A percentile compares a stretch with the other conserved stretches of the same genome.
Evolutionary conservation across 352 stramenopile genomes (phyloP).

Genomic region (Phytopythium sindhum): DNA sequence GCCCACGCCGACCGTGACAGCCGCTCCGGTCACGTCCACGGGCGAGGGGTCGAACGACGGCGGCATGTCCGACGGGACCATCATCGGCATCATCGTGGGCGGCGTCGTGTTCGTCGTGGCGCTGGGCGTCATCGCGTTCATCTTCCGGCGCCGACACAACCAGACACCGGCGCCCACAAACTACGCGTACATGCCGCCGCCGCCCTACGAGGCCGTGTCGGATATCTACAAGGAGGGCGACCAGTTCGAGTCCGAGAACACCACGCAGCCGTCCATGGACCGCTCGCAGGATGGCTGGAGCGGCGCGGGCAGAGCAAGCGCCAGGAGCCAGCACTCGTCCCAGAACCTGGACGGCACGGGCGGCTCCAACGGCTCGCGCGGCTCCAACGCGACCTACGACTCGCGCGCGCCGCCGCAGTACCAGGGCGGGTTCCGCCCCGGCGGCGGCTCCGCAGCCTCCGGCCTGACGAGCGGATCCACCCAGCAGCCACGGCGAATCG

Average conservation of each 20-base stretch:
- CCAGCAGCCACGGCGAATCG: constrained; percentile 31
- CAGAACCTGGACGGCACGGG: constrained; percentile 38
- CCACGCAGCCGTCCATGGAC: constrained; percentile 9
- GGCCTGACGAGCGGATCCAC: constrained; percentile 2
- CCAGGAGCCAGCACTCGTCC: constrained; percentile 13
- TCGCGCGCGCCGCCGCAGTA: constrained; percentile 16
- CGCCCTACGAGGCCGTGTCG: constrained; percentile 42
- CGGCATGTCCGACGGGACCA: constrained; percentile 39
- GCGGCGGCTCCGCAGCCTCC: constrained; percentile 15
- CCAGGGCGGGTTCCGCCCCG: constrained; percentile 21
- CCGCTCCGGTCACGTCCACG: constrained; percentile 2
- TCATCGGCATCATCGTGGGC: constrained; percentile 60
- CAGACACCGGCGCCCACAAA: constrained; percentile 16
- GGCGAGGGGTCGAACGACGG: constrained; percentile 8
- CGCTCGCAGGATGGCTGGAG: constrained; percentile 11
- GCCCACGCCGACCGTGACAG: constrained; percentile 6
- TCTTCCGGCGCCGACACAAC: constrained; percentile 31
- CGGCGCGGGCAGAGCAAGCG: constrained; percentile 14
- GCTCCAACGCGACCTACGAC: constrained; percentile 20
- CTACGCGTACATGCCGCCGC: constrained; percentile 48
- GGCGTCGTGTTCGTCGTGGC: constrained; percentile 43
- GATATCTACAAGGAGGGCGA: constrained; percentile 27
- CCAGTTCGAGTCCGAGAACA: constrained; percentile 25
- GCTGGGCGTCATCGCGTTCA: constrained; percentile 34
- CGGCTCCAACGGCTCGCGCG: constrained; percentile 31